Evolutionary conservation across 2,329 filamentous ascomycete species (phyloP).

Genomic region (Microdochium nivale): DNA sequence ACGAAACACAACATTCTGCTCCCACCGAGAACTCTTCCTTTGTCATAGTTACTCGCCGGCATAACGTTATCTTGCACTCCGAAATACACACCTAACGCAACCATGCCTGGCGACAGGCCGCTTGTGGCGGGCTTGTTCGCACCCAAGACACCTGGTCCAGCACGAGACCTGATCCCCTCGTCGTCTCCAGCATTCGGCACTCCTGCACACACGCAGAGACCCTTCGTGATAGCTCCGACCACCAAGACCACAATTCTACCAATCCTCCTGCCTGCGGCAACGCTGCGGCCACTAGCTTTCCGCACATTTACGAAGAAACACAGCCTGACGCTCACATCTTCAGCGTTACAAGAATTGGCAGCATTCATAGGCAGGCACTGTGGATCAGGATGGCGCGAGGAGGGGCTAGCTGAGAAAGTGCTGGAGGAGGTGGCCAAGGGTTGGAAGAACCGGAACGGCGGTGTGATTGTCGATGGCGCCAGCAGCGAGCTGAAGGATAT

Average conservation of each 20-base stretch:
- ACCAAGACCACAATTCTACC: constrained; percentile 63
- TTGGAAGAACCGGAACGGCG: constrained; percentile 86
- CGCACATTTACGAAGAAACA: constrained; percentile 97
- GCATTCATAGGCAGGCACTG: constrained; percentile 89
- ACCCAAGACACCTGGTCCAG: constrained; percentile 21
- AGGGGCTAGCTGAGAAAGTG: constrained; percentile 84
- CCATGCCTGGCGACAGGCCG: constrained; percentile 17
- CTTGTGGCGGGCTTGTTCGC: constrained; percentile 28
- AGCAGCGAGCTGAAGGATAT: constrained; percentile 72
- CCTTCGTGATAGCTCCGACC: constrained; percentile 44
- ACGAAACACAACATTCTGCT: too few relatives aligned
- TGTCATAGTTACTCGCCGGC: too few relatives aligned
- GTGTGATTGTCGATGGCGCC: constrained; percentile 82
- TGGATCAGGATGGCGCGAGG: constrained; percentile 92
- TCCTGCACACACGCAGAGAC: constrained; percentile 68
- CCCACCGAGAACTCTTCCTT: too few relatives aligned
- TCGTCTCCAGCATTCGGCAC: constrained; percentile 89
- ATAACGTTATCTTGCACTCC: too few relatives aligned
- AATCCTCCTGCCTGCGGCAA: constrained; percentile 80
- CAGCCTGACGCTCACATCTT: constrained; percentile 82
- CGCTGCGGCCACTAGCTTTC: constrained; percentile 83
- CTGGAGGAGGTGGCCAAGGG: constrained; percentile 83
- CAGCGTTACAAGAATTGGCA: constrained; percentile 76
- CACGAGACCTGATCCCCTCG: constrained; percentile 62
- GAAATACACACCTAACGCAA: constrained; percentile 1